Evolutionary conservation across 371 early-diverging fungal genomes (phyloP), one percentile per base, ranked within the genome.

Genomic region (Mucor plumbeus): DNA sequence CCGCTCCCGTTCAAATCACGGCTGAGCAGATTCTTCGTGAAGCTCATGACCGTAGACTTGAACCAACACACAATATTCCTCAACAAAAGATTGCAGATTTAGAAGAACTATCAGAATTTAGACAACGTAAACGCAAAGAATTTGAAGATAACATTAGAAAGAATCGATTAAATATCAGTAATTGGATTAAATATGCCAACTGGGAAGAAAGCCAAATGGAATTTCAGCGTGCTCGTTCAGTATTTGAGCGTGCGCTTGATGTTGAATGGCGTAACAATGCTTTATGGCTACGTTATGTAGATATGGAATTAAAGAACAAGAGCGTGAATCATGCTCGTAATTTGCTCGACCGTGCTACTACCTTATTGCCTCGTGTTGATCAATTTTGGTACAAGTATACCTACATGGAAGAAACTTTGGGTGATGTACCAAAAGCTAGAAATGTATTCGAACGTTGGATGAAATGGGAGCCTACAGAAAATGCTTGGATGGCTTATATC

Each of bases 381-480:
- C 91, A 93, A 78, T 96, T 99, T 76, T 99, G 99, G 99, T 95
- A 92, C 87, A 96, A 97, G 71, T 99, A 97, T 80, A 91, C 95
- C 6, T 94, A 95, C 72, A 97, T 98, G 97, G 99, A 99, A 73
- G 98, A 98, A 73, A 85, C 91, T 73, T 75, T 98, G 73, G 97
- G 94, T 44, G 96, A 98, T 64, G 87, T 96, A 0, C 86, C 90
- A 4, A 94, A 95, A 6, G 95, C 95, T 7, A 86, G 98, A 26
- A 92, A 92, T 60, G 92, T 99, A 19, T 99, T 98, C 84, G 96
- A 97, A 64, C 90, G 99, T 47, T 99, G 99, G 99, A 97, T 99
- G 96, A 88, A 92, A 63, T 98, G 99, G 98, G 96, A 97, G 69
- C 98, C 98, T 4, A 82, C 88, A 50, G 95, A 93, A 69, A 88